Evolutionary conservation across 1,139 yeast genomes (phyloP), one percentile per base, ranked within the genome.

Genomic region (Hyphopichia khmerensis): DNA sequence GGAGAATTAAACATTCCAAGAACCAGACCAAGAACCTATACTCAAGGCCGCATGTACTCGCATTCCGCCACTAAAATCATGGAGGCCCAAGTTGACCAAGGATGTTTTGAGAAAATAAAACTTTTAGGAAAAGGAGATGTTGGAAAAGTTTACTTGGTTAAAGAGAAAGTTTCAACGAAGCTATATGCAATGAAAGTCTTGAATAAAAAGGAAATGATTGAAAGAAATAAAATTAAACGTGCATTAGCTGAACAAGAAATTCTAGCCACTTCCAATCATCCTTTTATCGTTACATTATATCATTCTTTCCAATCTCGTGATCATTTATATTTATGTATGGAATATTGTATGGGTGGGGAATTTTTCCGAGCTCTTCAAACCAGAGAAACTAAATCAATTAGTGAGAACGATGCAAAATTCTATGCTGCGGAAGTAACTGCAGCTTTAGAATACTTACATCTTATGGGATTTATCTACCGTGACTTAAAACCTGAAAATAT

Each of bases 301-400:
- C 99, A 95, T 64, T 90, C 97, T 0, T 95, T 95, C 69, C 99
- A 95, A 64, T 86, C 96, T 11, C 95, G 88, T 43, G 97, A 91
- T 51, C 83, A 87, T 59, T 67, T 95, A n/a, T 95, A 91, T 57
- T 77, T 95, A 40, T 95, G 99, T 61, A 91, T 95, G 96, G 99
- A 95, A 63, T 95, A 93, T 57, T 95, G 99, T 60, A 90, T 93
- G 95, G 99, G 99, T 17, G 99, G 99, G 38, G 99, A 95, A 65
- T 95, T 95, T 60, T 95, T 95, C 72, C 73, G 99, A 46, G 99
- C 99, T 0, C 68, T 95, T 41, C 99, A 95, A 65, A 90, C 97
- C 0, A 76, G 97, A 47, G 87, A 84, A 48, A 80, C 91, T 41
- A 89, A 90, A 59, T 87, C 96, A 48, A 84, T 95, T 14, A 75